A percentile compares a stretch with the other conserved stretches of the same genome.
Evolutionary conservation across 1,139 yeast genomes (phyloP).

Genomic region (Debaryomyces coudertii): DNA sequence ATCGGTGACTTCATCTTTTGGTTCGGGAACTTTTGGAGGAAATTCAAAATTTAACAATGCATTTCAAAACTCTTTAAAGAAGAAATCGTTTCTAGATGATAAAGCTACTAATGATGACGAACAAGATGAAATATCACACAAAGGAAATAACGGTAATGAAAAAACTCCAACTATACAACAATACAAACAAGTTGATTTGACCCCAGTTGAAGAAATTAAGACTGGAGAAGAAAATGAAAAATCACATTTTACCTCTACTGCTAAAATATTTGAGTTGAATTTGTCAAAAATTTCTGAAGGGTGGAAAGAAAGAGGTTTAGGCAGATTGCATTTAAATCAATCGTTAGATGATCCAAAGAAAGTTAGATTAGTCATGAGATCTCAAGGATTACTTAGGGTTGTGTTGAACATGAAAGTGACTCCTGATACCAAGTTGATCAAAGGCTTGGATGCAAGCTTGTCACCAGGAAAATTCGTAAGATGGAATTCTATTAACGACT

Average conservation of each 20-base stretch:
- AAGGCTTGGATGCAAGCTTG: constrained; percentile 86
- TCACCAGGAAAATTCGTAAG: constrained; percentile 79
- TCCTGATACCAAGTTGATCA: constrained; percentile 57
- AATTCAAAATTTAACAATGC: constrained; percentile 63
- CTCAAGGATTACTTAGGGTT: constrained; percentile 82
- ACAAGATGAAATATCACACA: constrained; percentile 13
- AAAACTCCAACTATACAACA: constrained; percentile 28
- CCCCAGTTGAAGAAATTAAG: constrained; percentile 55
- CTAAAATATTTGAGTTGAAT: constrained; percentile 79
- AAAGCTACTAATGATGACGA: constrained; percentile 20
- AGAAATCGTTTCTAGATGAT: constrained; percentile 59
- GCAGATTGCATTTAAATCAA: constrained; percentile 79
- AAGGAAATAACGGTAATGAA: constrained; percentile 7
- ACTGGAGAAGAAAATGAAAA: constrained; percentile 93
- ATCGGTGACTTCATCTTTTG: constrained; percentile 18
- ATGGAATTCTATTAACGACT: constrained; percentile 52
- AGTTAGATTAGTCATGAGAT: constrained; percentile 81
- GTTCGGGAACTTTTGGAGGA: constrained; percentile 55
- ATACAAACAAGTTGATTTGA: constrained; percentile 54
- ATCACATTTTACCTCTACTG: constrained; percentile 67
- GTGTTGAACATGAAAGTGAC: constrained; percentile 75
- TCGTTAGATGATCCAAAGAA: constrained; percentile 34
- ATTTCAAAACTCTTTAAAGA: constrained; percentile 50
- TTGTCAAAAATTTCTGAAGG: constrained; percentile 67
- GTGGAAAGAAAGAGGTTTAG: constrained; percentile 97